Evolutionary conservation across 805 yeast genomes (phyloP).

Genomic region (Ogataea haglerorum): DNA sequence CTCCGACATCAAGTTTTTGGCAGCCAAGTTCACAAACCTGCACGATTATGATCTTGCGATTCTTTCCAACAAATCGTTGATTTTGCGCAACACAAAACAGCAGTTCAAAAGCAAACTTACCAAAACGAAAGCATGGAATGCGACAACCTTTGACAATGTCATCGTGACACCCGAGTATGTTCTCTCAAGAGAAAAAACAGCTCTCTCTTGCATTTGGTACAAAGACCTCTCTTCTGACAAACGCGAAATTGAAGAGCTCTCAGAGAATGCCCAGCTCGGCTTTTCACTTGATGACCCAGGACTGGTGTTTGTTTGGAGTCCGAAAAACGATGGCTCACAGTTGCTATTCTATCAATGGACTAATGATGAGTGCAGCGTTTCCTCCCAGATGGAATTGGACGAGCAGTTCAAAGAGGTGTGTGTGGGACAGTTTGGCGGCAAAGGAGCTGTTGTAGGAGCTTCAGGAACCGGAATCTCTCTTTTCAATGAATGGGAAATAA

Average conservation of each 20-base stretch:
- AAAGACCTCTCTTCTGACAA: background rate
- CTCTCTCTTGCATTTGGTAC: slow-evolving; percentile 5
- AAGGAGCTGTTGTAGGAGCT: slow-evolving; percentile 10
- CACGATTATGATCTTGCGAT: slow-evolving; percentile 22
- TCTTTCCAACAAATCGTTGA: slow-evolving; percentile 22
- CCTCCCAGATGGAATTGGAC: background rate
- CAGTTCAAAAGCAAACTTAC: slow-evolving; percentile 4
- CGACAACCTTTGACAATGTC: slow-evolving; percentile 1
- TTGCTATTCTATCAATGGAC: slow-evolving; percentile 4
- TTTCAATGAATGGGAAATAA: slow-evolving; percentile 1
- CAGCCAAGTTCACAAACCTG: slow-evolving; percentile 19
- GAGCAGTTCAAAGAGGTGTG: slow-evolving; percentile 12
- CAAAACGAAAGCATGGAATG: slow-evolving; percentile 1
- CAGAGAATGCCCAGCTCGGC: slow-evolving; percentile 1
- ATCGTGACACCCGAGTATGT: slow-evolving; percentile 5
- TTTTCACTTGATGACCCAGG: background rate
- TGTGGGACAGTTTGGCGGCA: slow-evolving; percentile 21
- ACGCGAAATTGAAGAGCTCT: background rate
- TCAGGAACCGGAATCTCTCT: slow-evolving; percentile 1
- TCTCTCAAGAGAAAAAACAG: background rate
- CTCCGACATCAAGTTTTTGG: slow-evolving; percentile 16
- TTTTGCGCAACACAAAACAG: slow-evolving; percentile 17
- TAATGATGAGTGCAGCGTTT: background rate
- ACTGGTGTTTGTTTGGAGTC: background rate
- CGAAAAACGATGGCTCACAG: background rate